phyloP scores from a whole-genome alignment of 2,329 filamentous ascomycete species.

The Fusarium decemcellulare region DNA sequence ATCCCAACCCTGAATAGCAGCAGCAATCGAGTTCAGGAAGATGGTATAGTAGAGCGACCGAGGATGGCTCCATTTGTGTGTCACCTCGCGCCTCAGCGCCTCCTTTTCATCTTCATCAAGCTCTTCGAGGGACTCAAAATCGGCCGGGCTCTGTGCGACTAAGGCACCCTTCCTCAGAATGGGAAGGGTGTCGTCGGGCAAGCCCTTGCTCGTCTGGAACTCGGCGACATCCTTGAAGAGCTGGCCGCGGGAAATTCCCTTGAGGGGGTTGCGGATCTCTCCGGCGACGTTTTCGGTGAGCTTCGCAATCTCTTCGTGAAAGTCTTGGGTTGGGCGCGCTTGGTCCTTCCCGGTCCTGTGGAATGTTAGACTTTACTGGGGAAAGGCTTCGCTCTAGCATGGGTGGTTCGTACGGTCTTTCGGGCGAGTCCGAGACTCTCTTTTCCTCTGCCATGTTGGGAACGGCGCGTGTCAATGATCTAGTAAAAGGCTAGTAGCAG shows the following conservation, averaged over 20 bases:
- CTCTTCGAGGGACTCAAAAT: slow-evolving; percentile 62
- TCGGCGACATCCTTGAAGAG: slow-evolving; percentile 68
- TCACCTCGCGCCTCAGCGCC: slow-evolving; percentile 58
- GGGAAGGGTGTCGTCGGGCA: slow-evolving; percentile 61
- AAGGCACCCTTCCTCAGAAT: slow-evolving; percentile 49
- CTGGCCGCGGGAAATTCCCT: slow-evolving; percentile 64
- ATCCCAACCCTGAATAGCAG: slow-evolving; percentile 73
- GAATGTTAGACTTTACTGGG: not conserved
- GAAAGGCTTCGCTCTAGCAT: not conserved
- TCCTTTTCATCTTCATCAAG: slow-evolving; percentile 60
- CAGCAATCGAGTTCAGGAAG: slow-evolving; percentile 66
- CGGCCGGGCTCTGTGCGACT: slow-evolving; percentile 56
- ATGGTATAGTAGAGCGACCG: slow-evolving; percentile 59
- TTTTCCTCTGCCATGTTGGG: not conserved
- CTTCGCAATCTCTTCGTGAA: not conserved
- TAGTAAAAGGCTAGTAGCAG: not conserved
- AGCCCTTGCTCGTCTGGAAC: slow-evolving; percentile 65
- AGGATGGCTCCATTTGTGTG: slow-evolving; percentile 65
- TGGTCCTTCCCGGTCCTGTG: not conserved
- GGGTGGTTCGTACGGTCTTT: not conserved
- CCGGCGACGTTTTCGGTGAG: slow-evolving; percentile 1
- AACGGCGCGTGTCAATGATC: not conserved
- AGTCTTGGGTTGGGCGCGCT: not conserved
- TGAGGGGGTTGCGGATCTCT: slow-evolving; percentile 5
- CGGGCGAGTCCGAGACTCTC: not conserved